Percentiles rank a stretch among this genome's conserved stretches.
These are phyloP conservation scores for Silene vulgaris DNA, from an alignment of 179 eudicot species.

Conservation along the genomic window DNA sequence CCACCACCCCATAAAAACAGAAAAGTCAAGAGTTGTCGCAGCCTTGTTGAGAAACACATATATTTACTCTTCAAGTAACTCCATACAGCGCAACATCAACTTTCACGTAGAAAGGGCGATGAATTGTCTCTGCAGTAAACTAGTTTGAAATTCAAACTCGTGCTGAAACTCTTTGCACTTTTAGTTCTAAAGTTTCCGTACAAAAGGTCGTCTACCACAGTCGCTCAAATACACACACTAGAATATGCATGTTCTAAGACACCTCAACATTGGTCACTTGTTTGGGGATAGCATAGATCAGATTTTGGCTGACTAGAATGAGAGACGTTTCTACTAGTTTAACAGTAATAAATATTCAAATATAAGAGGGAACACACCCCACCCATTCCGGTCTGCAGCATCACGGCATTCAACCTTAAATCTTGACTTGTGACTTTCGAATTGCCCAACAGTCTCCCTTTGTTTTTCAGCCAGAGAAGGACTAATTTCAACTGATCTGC, in stretches of 20 bases:
- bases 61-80: not conserved
- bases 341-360: not conserved
- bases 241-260: slow-evolving; percentile 3
- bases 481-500: slow-evolving; percentile 95
- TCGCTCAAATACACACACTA: not conserved
- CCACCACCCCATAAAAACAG: not conserved
- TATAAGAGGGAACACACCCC: slow-evolving; percentile 52
- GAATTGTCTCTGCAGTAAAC: not conserved
- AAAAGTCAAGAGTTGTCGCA: not conserved
- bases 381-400: slow-evolving; percentile 80
- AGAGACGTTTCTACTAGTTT: not conserved
- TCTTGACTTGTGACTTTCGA: slow-evolving; percentile 65
- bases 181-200: not conserved
- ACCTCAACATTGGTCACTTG: not conserved
- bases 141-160: slow-evolving; percentile 10
- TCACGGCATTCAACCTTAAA: slow-evolving; percentile 85
- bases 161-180: not conserved
- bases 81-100: not conserved
- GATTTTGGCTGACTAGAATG: slow-evolving; percentile 3
- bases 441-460: slow-evolving; percentile 75
- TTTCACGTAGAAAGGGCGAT: not conserved
- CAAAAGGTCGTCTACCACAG: not conserved
- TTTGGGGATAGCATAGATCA: slow-evolving; percentile 1
- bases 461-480: slow-evolving; percentile 78
- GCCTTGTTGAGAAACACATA: not conserved